A percentile compares a stretch with the other conserved stretches of the same genome.
phyloP scores from a whole-genome alignment of 1,284 basidiomycete species.

The Meira miltonrushii region DNA sequence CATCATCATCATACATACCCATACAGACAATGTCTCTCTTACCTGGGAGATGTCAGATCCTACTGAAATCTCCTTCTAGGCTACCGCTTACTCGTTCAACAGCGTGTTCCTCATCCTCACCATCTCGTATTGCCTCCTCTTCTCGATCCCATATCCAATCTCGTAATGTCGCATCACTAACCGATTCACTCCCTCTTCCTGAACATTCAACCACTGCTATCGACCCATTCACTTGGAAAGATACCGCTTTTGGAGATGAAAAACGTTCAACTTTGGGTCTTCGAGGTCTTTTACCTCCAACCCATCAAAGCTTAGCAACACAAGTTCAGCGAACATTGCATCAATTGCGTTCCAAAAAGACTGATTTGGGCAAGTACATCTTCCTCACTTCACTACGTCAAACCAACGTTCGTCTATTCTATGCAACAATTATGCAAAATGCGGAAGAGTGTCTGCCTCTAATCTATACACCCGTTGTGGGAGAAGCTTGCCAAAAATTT shows the following conservation, averaged over 20 bases:
- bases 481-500: constrained; percentile 75
- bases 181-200: neutral
- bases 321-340: constrained; percentile 63
- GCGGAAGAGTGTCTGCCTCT: constrained; percentile 61
- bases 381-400: constrained; percentile 70
- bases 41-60: neutral
- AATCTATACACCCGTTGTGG: constrained; percentile 85
- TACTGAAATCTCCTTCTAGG: neutral
- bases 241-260: constrained; percentile 63
- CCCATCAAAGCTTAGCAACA: constrained; percentile 56
- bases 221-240: constrained; percentile 17
- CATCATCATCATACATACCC: constrained; percentile 25
- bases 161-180: neutral
- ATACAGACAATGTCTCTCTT: constrained; percentile 9
- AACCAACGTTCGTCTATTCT: constrained; percentile 69
- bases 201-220: constrained; percentile 2
- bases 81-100: neutral
- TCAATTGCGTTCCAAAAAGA: constrained; percentile 68
- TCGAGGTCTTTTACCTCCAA: constrained; percentile 65
- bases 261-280: constrained; percentile 70
- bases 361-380: constrained; percentile 73
- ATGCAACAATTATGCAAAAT: constrained; percentile 58
- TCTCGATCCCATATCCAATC: neutral
- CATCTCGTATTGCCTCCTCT: neutral
- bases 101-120: neutral